A percentile compares a stretch with the other conserved stretches of the same genome.
phyloP scores from a whole-genome alignment of 768 basidiomycete genomes.

The Coprinopsis marcescibilis region DNA sequence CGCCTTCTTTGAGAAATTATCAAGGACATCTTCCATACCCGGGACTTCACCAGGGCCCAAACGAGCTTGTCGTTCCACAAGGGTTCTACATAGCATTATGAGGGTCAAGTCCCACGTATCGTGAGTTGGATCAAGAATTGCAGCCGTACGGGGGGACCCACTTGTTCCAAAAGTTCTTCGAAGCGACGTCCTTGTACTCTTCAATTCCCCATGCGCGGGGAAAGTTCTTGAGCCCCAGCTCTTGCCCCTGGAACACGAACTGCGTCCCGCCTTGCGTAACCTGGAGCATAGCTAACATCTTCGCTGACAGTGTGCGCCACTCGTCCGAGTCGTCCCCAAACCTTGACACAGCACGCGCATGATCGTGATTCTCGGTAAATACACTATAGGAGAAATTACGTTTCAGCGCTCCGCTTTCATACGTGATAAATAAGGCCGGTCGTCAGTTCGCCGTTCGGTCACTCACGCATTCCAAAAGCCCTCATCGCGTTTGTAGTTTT shows the following conservation, averaged over 20 bases:
- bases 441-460: neutral
- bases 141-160: constrained; percentile 23
- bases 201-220: constrained; percentile 60
- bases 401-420: too few relatives aligned
- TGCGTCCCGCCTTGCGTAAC: constrained; percentile 59
- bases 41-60: constrained; percentile 32
- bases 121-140: neutral
- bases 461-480: constrained; percentile 66
- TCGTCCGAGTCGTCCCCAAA: constrained; percentile 55
- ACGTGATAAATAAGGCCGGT: too few relatives aligned
- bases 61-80: constrained; percentile 30
- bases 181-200: constrained; percentile 67
- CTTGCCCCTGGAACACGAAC: constrained; percentile 74
- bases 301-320: constrained; percentile 55
- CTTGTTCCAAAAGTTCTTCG: constrained; percentile 54
- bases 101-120: neutral
- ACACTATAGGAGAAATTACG: constrained; percentile 28
- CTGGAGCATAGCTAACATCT: constrained; percentile 59
- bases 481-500: constrained; percentile 46
- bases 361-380: constrained; percentile 70
- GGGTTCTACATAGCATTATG: constrained; percentile 26
- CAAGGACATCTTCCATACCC: constrained; percentile 58
- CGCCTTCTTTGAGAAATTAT: constrained; percentile 53
- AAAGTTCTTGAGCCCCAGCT: constrained; percentile 63
- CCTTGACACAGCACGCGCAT: constrained; percentile 56